These are phyloP conservation scores for Eucalyptus melliodora DNA, from an alignment of 345 rosid genomes.

Conservation along the genomic window DNA sequence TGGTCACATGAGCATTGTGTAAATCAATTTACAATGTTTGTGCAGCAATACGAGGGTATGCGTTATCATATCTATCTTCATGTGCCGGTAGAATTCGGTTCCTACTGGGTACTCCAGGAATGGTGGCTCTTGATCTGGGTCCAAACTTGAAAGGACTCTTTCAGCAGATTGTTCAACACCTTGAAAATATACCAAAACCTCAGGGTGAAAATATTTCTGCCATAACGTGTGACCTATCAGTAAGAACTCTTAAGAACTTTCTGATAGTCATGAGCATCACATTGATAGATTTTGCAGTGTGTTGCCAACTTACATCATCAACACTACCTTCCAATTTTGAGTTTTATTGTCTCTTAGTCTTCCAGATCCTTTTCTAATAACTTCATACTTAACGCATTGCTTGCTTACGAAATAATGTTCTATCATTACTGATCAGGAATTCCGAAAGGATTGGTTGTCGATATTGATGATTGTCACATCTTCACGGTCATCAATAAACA, in stretches of 20 bases:
- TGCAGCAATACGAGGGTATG: slow-evolving; percentile 99
- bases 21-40: background rate
- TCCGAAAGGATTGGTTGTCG: slow-evolving; percentile 92
- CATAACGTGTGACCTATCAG: slow-evolving; percentile 85
- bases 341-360: background rate
- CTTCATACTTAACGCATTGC: background rate
- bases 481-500: slow-evolving; percentile 86
- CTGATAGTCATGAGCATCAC: background rate
- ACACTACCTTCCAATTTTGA: background rate
- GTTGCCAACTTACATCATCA: background rate
- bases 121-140: slow-evolving; percentile 97
- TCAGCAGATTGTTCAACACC: slow-evolving; percentile 74
- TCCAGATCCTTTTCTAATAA: background rate
- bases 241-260: slow-evolving; percentile 13
- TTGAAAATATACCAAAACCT: slow-evolving; percentile 81
- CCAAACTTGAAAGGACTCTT: slow-evolving; percentile 79
- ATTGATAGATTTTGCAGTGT: background rate
- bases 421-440: slow-evolving; percentile 55
- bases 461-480: slow-evolving; percentile 97
- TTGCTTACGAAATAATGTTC: background rate
- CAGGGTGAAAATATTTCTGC: slow-evolving; percentile 86
- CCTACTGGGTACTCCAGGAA: slow-evolving; percentile 91
- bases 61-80: slow-evolving; percentile 95
- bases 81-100: slow-evolving; percentile 94
- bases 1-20: background rate